Conservation (phyloP, 345 rosid species). For the Rhodamnia argentea region DNA sequence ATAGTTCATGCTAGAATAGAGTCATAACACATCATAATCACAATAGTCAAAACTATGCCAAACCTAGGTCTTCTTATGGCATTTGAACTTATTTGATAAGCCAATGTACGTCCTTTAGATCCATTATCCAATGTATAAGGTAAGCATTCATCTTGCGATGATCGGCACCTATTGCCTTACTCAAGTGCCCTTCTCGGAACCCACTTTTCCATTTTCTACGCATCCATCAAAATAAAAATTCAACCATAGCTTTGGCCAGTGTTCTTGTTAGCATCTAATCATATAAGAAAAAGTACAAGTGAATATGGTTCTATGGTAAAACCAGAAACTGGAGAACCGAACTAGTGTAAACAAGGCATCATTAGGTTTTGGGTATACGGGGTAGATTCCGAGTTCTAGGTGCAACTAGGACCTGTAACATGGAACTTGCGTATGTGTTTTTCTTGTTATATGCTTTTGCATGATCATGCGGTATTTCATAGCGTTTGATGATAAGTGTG, state of each 20-base stretch:
- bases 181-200: neutral
- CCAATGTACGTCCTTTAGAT: neutral
- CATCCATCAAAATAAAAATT: neutral
- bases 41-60: neutral
- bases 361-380: too few relatives aligned
- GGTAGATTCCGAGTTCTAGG: too few relatives aligned
- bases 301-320: too few relatives aligned
- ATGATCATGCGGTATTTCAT: too few relatives aligned
- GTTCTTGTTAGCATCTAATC: neutral
- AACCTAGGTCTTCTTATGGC: neutral
- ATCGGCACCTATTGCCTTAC: neutral
- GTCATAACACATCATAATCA: neutral
- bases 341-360: too few relatives aligned
- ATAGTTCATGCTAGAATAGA: neutral
- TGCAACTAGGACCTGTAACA: too few relatives aligned
- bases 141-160: neutral
- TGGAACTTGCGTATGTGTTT: too few relatives aligned
- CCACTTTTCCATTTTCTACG: neutral
- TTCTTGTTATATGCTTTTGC: too few relatives aligned
- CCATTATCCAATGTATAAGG: neutral
- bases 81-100: neutral
- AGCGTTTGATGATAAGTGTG: too few relatives aligned
- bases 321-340: too few relatives aligned
- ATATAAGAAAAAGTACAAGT: neutral
- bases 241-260: neutral